Percentiles rank a stretch among this genome's conserved stretches.
phyloP scores from a whole-genome alignment of 139 green algal genomes.

The Yamagishiella unicocca region DNA sequence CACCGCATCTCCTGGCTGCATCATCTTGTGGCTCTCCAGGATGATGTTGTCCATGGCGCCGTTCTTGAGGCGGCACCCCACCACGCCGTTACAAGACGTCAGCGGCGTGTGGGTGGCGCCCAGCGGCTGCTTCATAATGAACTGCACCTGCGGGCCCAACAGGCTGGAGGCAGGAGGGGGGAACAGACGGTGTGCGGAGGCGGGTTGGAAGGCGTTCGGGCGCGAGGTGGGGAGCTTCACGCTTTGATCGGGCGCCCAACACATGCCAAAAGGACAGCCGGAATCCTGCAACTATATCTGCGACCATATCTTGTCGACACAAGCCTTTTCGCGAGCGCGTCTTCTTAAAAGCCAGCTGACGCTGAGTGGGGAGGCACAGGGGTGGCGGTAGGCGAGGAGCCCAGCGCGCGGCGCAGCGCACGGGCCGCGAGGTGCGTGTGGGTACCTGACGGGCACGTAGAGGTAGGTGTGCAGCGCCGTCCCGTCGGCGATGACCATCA shows the following conservation, averaged over 20 bases:
- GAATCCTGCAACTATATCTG: no score
- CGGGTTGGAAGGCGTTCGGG: no score
- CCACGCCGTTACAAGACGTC: conserved; percentile 55
- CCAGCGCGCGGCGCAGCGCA: neutral
- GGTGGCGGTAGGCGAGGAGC: neutral
- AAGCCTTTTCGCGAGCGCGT: no score
- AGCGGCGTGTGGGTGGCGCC: conserved; percentile 64
- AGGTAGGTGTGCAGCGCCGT: conserved; percentile 61
- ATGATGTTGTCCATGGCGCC: conserved; percentile 65
- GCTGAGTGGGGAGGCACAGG: neutral
- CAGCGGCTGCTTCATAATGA: conserved; percentile 63
- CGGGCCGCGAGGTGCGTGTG: neutral
- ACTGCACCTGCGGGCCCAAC: conserved; percentile 54
- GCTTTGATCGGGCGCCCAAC: no score
- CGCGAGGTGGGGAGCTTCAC: neutral
- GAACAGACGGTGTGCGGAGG: no score
- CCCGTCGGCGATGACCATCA: conserved; percentile 68
- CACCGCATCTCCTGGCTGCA: conserved; percentile 52
- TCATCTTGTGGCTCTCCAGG: conserved; percentile 67
- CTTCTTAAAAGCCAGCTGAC: no score
- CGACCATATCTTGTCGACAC: no score
- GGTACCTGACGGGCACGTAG: conserved; percentile 56
- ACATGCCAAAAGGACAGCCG: no score
- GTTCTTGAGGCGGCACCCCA: conserved; percentile 74
- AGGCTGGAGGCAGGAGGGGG: no score